Evolutionary conservation across 1,284 basidiomycete genomes (phyloP), one percentile per base, ranked within the genome.

Genomic region (Puccinia polysora): DNA sequence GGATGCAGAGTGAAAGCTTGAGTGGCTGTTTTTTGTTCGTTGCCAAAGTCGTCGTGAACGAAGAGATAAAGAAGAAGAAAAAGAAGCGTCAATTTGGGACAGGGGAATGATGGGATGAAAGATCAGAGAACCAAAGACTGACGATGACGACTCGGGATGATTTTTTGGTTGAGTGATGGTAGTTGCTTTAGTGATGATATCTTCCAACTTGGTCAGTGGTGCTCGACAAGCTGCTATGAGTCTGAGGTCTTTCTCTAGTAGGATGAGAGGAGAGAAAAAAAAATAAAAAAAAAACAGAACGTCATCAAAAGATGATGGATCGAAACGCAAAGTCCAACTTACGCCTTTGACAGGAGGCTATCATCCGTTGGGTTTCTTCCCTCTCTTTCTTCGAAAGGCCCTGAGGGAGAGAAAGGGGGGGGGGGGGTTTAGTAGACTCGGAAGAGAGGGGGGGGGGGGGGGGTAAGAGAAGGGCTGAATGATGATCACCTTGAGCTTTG

Each of bases 361-460:
- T 49, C 14, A 43, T 25, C 7, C 68, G 68, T 20, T 71, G 30
- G n/a, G 58, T 55, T 34, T 60, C 45, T 71, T 71, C 68, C 30
- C 45, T 71, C 7, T 60, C 68, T 34, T 60, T 59, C 38, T 71
- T 71, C n/a, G 28, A 52, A 3, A 71, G 58, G 45, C 34, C 50
- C 68, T 71, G 56, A 20, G 5, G 20, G 7, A 15, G 20, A 56
- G 30, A 56, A 28, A 36, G 30, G n/a, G n/a, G n/a, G n/a, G n/a
- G n/a, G n/a, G n/a, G n/a, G n/a, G n/a, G n/a, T n/a, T n/a, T n/a
- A n/a, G n/a, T n/a, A n/a, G n/a, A n/a, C n/a, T n/a, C n/a, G n/a
- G n/a, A n/a, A n/a, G n/a, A n/a, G n/a, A n/a, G n/a, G n/a, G n/a
- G n/a, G n/a, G n/a, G n/a, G n/a, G n/a, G n/a, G n/a, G n/a, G n/a